Conservation (phyloP, 352 stramenopile species). For the Phytophthora boehmeriae region DNA sequence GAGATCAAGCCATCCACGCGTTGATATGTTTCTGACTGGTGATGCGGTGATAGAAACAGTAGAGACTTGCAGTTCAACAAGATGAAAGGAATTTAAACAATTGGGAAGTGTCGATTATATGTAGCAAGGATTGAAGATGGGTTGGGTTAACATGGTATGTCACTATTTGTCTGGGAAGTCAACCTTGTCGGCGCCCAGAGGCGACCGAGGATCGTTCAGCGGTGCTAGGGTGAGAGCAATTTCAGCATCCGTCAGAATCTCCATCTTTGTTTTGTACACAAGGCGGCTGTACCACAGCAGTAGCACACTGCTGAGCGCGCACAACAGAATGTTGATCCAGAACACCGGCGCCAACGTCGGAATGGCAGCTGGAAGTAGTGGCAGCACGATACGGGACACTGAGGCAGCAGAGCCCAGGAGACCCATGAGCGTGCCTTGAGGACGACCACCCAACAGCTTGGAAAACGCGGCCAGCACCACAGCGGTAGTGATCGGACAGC, state of each 20-base stretch:
- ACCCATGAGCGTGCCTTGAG: slow-evolving; percentile 79
- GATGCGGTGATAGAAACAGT: background rate
- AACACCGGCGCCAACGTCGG: slow-evolving; percentile 72
- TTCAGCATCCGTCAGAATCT: slow-evolving; percentile 47
- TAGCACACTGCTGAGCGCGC: slow-evolving; percentile 50
- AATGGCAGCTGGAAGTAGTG: slow-evolving; percentile 62
- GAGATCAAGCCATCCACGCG: slow-evolving; percentile 48
- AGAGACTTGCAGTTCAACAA: background rate
- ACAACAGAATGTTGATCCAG: slow-evolving; percentile 71
- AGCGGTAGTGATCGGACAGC: slow-evolving; percentile 70
- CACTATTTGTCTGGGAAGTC: slow-evolving; percentile 29
- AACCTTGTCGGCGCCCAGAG: slow-evolving; percentile 42
- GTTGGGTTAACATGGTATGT: background rate
- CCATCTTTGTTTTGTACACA: slow-evolving; percentile 51
- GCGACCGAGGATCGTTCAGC: slow-evolving; percentile 39
- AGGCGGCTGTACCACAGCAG: slow-evolving; percentile 68
- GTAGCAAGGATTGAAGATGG: background rate
- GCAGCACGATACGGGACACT: slow-evolving; percentile 71
- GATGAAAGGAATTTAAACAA: background rate
- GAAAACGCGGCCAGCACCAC: slow-evolving; percentile 73
- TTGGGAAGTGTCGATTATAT: background rate
- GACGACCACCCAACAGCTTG: slow-evolving; percentile 64
- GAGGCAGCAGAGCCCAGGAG: slow-evolving; percentile 69
- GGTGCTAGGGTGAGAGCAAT: slow-evolving; percentile 27
- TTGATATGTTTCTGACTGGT: slow-evolving; percentile 8